Percentiles rank a stretch among this genome's conserved stretches.
Evolutionary conservation across 805 yeast genomes (phyloP).

Genomic region (Hanseniaspora jakobsenii): DNA sequence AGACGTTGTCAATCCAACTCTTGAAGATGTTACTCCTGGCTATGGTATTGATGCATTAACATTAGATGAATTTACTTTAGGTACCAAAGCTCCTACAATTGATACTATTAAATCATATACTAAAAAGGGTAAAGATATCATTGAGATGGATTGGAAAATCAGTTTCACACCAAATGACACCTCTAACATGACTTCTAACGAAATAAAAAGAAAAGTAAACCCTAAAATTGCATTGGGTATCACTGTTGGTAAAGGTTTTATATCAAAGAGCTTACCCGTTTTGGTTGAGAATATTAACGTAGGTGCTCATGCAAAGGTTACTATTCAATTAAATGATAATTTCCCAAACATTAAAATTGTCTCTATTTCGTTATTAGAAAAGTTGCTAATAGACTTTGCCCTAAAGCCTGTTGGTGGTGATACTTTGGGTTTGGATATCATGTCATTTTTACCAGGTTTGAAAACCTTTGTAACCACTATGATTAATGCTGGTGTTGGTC

Average conservation of each 20-base stretch:
- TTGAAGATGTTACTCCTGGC: constrained; percentile 68
- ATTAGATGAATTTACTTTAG: constrained; percentile 66
- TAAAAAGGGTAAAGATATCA: constrained; percentile 49
- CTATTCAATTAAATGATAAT: constrained; percentile 45
- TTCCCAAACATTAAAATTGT: constrained; percentile 73
- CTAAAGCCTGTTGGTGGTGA: constrained; percentile 84
- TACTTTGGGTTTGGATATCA: constrained; percentile 71
- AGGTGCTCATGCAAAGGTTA: constrained; percentile 56
- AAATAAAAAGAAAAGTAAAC: constrained; percentile 55
- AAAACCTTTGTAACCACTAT: constrained; percentile 56
- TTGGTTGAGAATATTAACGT: constrained; percentile 71
- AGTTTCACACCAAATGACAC: constrained; percentile 73
- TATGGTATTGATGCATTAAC: constrained; percentile 66
- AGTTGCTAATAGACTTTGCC: constrained; percentile 66
- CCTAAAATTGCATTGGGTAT: constrained; percentile 77
- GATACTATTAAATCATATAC: constrained; percentile 63
- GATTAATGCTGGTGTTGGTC: constrained; percentile 59
- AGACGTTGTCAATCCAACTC: constrained; percentile 51
- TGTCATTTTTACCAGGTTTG: constrained; percentile 75
- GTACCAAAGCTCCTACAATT: constrained; percentile 68
- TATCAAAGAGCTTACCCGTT: constrained; percentile 64
- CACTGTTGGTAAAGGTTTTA: constrained; percentile 67
- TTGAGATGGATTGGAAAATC: constrained; percentile 78
- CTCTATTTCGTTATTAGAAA: constrained; percentile 60
- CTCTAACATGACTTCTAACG: constrained; percentile 70